A percentile compares a stretch with the other conserved stretches of the same genome.
These are phyloP conservation scores for Diplodia seriata DNA, from an alignment of 2,329 filamentous ascomycete genomes.

Conservation along the genomic window DNA sequence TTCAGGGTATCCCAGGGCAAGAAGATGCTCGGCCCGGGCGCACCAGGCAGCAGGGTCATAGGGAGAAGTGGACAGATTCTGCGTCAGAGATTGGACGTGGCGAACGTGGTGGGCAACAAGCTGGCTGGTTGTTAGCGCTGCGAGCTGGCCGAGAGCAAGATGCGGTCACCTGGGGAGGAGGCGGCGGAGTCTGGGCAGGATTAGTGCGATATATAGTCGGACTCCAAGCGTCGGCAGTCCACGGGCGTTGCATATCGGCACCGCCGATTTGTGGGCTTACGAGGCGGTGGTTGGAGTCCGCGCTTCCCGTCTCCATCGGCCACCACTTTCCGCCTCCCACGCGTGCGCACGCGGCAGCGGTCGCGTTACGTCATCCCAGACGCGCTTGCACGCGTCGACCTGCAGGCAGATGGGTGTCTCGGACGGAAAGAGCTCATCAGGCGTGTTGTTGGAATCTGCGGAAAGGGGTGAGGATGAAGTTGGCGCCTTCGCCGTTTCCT, in stretches of 20 bases:
- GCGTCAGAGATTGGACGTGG: neutral
- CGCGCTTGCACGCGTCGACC: constrained; percentile 11
- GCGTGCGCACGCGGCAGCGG: constrained; percentile 1
- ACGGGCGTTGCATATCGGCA: constrained; percentile 16
- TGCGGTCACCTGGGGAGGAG: neutral
- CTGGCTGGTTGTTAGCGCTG: constrained; percentile 6
- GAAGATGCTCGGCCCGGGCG: constrained; percentile 38
- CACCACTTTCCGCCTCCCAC: neutral
- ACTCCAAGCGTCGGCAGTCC: neutral
- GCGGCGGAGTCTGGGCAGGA: constrained; percentile 8
- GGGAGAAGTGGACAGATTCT: neutral
- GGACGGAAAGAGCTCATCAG: too few species aligned
- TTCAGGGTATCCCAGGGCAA: constrained; percentile 42
- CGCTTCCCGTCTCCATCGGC: constrained; percentile 7
- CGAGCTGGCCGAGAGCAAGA: neutral
- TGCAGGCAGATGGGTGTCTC: neutral
- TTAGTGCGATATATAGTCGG: constrained; percentile 24
- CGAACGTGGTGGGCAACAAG: neutral
- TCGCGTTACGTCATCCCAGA: constrained; percentile 8
- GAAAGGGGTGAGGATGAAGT: too few species aligned
- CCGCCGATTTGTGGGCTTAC: constrained; percentile 20
- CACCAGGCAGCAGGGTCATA: constrained; percentile 42
- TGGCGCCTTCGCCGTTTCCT: too few species aligned
- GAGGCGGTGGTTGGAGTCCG: constrained; percentile 14
- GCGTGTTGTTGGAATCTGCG: too few species aligned